A percentile compares a stretch with the other conserved stretches of the same genome.
Conservation (phyloP, 1,284 basidiomycete species). For the Puccinia hordei region DNA sequence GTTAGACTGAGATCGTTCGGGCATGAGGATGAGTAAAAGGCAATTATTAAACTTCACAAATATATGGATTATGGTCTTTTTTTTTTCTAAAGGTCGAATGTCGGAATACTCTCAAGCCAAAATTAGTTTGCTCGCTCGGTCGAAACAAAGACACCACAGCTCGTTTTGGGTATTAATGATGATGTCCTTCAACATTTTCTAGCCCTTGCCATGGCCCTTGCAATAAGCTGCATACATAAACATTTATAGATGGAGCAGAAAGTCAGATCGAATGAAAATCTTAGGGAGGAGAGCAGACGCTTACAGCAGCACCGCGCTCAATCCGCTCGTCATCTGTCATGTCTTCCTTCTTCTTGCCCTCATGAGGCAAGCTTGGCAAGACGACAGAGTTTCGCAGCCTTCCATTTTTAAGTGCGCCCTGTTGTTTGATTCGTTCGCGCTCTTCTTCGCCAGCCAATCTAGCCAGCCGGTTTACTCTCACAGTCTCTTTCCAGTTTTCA, state of each 20-base stretch:
- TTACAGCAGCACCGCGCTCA: conserved; percentile 54
- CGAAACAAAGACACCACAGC: background rate
- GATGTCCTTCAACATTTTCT: background rate
- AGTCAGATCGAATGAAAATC: background rate
- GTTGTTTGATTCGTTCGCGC: conserved; percentile 17
- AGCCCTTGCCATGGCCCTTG: conserved; percentile 39
- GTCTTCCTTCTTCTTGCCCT: conserved; percentile 54
- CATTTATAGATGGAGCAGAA: background rate
- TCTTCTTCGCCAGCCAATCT: conserved; percentile 30
- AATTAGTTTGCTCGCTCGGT: background rate
- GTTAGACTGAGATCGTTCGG: conserved; percentile 19
- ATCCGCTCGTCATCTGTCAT: conserved; percentile 55
- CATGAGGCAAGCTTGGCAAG: conserved; percentile 51
- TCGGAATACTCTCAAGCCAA: no score
- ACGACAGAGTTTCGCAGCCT: background rate
- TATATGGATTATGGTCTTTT: no score
- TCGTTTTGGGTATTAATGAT: background rate
- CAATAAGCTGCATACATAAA: conserved; percentile 28
- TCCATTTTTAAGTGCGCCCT: background rate
- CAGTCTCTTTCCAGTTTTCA: conserved; percentile 30
- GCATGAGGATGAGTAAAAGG: background rate
- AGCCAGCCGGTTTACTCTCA: conserved; percentile 33
- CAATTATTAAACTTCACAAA: background rate
- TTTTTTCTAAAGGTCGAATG: no score
- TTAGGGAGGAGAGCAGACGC: background rate